Evolutionary conservation across 2,329 filamentous ascomycete genomes (phyloP).

Genomic region (Aureobasidium sp.): DNA sequence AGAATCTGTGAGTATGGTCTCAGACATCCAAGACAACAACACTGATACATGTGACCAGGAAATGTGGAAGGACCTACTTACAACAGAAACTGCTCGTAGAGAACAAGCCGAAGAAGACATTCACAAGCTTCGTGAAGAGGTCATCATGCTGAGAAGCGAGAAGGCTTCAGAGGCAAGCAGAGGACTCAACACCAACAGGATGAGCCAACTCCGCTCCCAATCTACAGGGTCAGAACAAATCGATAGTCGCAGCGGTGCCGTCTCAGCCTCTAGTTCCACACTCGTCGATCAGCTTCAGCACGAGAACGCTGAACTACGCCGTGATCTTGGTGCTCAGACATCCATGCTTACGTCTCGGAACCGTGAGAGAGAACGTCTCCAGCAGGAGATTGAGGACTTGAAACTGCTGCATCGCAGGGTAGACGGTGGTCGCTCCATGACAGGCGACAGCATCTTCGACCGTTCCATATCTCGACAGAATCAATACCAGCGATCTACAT

Average conservation of each 20-base stretch:
- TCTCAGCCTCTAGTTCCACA: slow-evolving; percentile 58
- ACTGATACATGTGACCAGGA: slow-evolving; percentile 46
- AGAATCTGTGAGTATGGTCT: slow-evolving; percentile 24
- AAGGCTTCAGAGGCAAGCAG: slow-evolving; percentile 30
- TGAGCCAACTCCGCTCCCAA: slow-evolving; percentile 34
- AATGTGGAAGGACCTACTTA: slow-evolving; percentile 91
- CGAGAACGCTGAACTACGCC: slow-evolving; percentile 85
- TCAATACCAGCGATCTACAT: slow-evolving; percentile 62
- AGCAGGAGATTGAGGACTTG: slow-evolving; percentile 94
- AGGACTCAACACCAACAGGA: slow-evolving; percentile 26
- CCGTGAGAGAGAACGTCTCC: slow-evolving; percentile 86
- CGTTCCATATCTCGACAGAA: slow-evolving; percentile 79
- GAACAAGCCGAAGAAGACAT: slow-evolving; percentile 91
- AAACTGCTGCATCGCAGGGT: slow-evolving; percentile 78
- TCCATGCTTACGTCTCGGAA: slow-evolving; percentile 97
- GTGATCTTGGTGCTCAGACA: slow-evolving; percentile 90
- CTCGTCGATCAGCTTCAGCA: slow-evolving; percentile 82
- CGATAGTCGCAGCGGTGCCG: slow-evolving; percentile 32
- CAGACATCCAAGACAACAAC: background rate
- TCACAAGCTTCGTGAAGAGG: slow-evolving; percentile 72
- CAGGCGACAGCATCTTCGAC: slow-evolving; percentile 86
- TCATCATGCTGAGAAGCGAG: slow-evolving; percentile 50
- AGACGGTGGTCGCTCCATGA: slow-evolving; percentile 50
- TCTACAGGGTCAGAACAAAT: slow-evolving; percentile 32
- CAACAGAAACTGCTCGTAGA: slow-evolving; percentile 81